Evolutionary conservation across 176 grass and related monocot species (phyloP), one percentile per base, ranked within the genome.

Genomic region (Hyparrhenia diplandra): DNA sequence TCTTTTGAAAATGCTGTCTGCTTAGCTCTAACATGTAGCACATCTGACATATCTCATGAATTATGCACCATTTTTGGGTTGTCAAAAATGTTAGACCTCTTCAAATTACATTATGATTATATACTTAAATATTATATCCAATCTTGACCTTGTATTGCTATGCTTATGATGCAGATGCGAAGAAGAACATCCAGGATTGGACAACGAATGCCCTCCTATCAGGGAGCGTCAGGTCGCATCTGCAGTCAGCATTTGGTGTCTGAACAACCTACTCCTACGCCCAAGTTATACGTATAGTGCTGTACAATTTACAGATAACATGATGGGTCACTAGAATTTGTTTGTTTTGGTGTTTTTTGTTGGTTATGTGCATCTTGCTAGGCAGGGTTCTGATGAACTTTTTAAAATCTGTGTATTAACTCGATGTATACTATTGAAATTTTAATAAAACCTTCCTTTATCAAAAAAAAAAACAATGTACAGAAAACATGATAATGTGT

Each of bases 171-270:
- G 46, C 94, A 97, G 94, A 97, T 92, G 94, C 94, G 39, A 97
- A 90, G 92, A 94, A 94, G 82, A 93, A 97, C 47, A 65, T 97
- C 40, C 83, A 90, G 71, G 89, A 87, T 82, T 94, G 91, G 64
- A 86, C 94, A 76, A 72, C 30, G 69, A 76, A 64, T 64, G 82
- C 87, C 2, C 81, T 97, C 13, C 75, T 97, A 45, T 80, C 94
- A 80, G 91, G 84, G 21, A 84, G 75, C 14, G 87, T 97, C 54
- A 81, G 83, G 11, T 97, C 94, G 34, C 89, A 88, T 8, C 49
- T 97, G 70, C 94, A 86, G 43, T 90, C 94, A 65, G 94, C 94
- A 75, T 97, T 97, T 12, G 91, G 82, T 28, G 83, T 97, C 75
- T 71, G 84, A 90, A 47, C 6, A 28, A 73, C 59, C 47, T 68